Percentiles rank a stretch among this genome's conserved stretches.
Conservation (phyloP, 2,329 filamentous ascomycete species). For the Pestalotiopsis sp. region DNA sequence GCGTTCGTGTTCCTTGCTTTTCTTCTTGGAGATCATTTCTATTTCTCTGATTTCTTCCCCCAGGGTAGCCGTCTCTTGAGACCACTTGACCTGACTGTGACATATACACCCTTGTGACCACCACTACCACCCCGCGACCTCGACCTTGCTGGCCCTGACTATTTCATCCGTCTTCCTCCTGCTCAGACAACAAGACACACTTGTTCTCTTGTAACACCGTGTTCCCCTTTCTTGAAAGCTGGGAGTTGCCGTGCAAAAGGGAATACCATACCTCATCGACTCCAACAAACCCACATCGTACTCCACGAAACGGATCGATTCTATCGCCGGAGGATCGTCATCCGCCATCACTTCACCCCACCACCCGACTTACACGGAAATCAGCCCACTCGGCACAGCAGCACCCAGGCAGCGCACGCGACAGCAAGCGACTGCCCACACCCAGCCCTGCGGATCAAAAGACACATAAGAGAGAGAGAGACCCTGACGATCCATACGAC, state of each 20-base stretch:
- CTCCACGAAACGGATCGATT: not conserved
- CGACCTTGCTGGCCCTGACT: not conserved
- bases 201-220: not conserved
- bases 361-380: slow-evolving; percentile 6
- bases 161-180: not conserved
- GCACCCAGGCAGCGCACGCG: slow-evolving; percentile 1
- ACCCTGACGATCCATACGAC: not conserved
- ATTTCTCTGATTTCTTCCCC: not conserved
- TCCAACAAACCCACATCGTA: not conserved
- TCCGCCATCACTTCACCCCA: not conserved
- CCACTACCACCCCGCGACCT: not conserved
- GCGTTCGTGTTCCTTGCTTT: not conserved
- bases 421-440: slow-evolving; percentile 1
- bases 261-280: not conserved
- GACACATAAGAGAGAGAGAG: not conserved
- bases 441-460: not conserved
- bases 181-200: not conserved
- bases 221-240: not conserved
- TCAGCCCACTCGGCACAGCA: not conserved
- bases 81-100: not conserved
- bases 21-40: not conserved
- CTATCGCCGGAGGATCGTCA: not conserved
- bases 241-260: not conserved
- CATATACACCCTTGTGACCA: not conserved
- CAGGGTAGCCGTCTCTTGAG: not conserved